These are phyloP conservation scores for Cutaneotrichosporon arboriforme DNA, from an alignment of 1,284 basidiomycete genomes.

Conservation along the genomic window DNA sequence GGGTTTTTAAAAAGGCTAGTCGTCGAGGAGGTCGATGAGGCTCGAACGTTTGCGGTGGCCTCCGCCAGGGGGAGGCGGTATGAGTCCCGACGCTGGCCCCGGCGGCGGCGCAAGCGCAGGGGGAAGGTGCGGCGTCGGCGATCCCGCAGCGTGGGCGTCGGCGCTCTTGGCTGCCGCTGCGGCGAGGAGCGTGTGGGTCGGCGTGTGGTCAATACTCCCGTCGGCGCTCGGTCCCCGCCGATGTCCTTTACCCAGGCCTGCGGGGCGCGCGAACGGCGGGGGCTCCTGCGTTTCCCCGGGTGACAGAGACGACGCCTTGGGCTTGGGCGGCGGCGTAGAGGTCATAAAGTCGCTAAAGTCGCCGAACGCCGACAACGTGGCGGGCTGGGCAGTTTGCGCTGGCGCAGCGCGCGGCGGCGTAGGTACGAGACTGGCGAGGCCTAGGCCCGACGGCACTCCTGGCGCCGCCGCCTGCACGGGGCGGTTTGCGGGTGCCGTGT, in stretches of 20 bases:
- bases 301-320: neutral
- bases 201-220: constrained; percentile 11
- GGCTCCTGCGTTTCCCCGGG: neutral
- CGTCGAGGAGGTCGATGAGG: constrained; percentile 2
- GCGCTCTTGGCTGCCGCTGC: neutral
- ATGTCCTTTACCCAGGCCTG: neutral
- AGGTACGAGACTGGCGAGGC: too few relatives aligned
- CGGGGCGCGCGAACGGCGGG: constrained; percentile 1
- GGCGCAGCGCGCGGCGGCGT: neutral
- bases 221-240: neutral
- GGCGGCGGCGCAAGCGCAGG: neutral
- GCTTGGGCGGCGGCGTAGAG: too few relatives aligned
- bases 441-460: neutral
- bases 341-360: too few relatives aligned
- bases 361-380: too few relatives aligned
- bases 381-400: too few relatives aligned
- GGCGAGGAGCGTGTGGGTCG: constrained; percentile 6
- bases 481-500: too few relatives aligned
- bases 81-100: neutral
- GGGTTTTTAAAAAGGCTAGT: neutral
- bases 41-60: neutral
- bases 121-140: neutral
- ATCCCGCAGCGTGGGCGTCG: neutral
- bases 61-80: constrained; percentile 1
- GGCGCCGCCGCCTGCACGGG: neutral